Base-by-base conservation (phyloP, 2,329 filamentous ascomycete species). In the Aspergillus intermedius region DNA sequence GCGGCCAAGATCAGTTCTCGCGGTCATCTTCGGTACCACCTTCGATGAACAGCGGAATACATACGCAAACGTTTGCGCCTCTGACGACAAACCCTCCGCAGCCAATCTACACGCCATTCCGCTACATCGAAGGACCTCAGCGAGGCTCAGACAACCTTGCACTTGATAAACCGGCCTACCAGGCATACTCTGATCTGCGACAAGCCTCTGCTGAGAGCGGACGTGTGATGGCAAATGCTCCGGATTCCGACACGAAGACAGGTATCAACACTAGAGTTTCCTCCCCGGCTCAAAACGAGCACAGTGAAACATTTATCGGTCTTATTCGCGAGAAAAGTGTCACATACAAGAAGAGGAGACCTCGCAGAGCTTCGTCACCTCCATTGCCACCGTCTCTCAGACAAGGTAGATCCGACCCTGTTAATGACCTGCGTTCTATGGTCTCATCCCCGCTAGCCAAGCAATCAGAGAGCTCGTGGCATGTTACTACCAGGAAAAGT, bases 111-210 rank as follows among this genome's bases (percentile, higher is more conserved):
- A 74, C 67, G 2, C 72, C 73, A 6, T 74, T 74, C 45, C 66
- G 69, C 28, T 75, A 75, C 46, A 65, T 60, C 1, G 69, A 73
- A 53, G 71, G 66, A 3, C 67, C 67, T 23, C 70, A 72, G 55
- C 65, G 67, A 45, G 68, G 64, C 45, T 68, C 69, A 1, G 68
- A 72, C 37, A 60, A 70, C 32, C 60, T 70, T 3, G 56, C 49
- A 10, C 63, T 72, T 45, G 63, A 66, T 37, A 65, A 67, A 15
- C 72, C 73, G 4, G 71, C 71, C 21, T 72, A 73, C 49, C 64
- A 75, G 57, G 73, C 71, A 8, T 77, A 76, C 52, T 74, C 72
- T 19, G 72, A 68, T 25, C 56, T 76, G 49, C 68, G 74, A 17
- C 68, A 74, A 47, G 72, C 71, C 19, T 70, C 67, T 41, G 66